Evolutionary conservation across 495 filamentous ascomycete genomes (phyloP), one percentile per base, ranked within the genome.

Genomic region (Penicillium canariense): DNA sequence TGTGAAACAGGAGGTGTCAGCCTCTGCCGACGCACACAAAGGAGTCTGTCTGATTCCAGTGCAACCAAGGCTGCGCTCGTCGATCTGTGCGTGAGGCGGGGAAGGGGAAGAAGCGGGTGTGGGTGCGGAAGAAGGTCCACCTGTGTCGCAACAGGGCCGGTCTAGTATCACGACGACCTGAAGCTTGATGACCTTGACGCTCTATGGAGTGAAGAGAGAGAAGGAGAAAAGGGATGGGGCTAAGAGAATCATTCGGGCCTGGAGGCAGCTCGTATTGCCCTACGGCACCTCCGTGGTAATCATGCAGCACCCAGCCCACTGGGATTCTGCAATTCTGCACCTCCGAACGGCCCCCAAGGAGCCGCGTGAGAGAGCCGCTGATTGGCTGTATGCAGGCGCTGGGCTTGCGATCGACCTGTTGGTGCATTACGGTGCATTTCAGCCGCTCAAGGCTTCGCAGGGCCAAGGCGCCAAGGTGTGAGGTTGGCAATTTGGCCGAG

Each of bases 11-110:
- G 44, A 1, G 28, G 10, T 17, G 20, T 48, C 28, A 26, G 45
- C 30, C n/a, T 31, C 5, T 12, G 38, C 36, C 11, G 17, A 12
- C 22, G 18, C 46, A 40, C 18, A 39, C 31, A 46, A 43, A 39
- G 8, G 18, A 34, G 25, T 22, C 28, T 48, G 10, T 8, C 46
- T 48, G 8, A 4, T 26, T n/a, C 7, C 4, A 35, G 9, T 31
- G 10, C 18, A 25, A 17, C 12, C 3, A 15, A 35, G 18, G 46
- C 20, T 57, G 45, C 22, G 44, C 26, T 52, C 45, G 46, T 50
- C 38, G 35, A 50, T 55, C 45, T 26, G 45, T 50, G 53, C 44
- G 52, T 23, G 50, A 26, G 32, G 50, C 27, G 45, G 45, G 43
- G 38, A 55, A 50, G 38, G 38, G 22, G 9, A 22, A 39, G 2